These are phyloP conservation scores for Eucommia ulmoides DNA, from an alignment of 257 asterid species.

Conservation along the genomic window DNA sequence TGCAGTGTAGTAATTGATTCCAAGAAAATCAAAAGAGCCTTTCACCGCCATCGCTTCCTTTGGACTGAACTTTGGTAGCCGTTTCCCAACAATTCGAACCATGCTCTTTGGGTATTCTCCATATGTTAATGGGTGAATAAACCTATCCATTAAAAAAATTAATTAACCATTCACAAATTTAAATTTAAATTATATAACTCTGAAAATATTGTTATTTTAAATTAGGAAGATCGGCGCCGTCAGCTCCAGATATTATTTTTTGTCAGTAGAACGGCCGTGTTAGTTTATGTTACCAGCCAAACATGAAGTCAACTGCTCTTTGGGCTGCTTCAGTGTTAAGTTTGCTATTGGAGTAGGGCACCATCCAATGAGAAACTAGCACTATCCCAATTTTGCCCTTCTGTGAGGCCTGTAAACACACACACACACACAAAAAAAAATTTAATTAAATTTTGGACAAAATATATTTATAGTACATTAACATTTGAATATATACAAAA, in stretches of 20 bases:
- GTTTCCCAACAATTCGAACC: constrained; percentile 20
- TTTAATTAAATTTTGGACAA: no score
- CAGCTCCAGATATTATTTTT: no score
- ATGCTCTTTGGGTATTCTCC: constrained; percentile 45
- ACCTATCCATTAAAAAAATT: constrained; percentile 24
- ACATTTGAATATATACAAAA: no score
- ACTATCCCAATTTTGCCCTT: constrained; percentile 52
- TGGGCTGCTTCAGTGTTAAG: constrained; percentile 29
- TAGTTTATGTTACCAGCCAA: constrained; percentile 38
- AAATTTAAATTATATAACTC: no score
- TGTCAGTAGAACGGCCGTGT: not conserved
- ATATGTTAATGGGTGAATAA: constrained; percentile 26
- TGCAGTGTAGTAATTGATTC: constrained; percentile 46
- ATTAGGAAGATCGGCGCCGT: no score
- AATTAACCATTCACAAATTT: no score
- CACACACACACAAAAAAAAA: no score
- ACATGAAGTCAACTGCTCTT: constrained; percentile 45
- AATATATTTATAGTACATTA: no score
- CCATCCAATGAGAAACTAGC: constrained; percentile 27
- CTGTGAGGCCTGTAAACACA: constrained; percentile 34
- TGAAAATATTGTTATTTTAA: no score
- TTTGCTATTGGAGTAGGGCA: constrained; percentile 23
- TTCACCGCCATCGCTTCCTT: constrained; percentile 18
- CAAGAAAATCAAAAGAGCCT: constrained; percentile 43
- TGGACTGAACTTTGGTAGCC: constrained; percentile 35